Percentiles rank a stretch among this genome's conserved stretches.
These are phyloP conservation scores for Triangularia verruculosa DNA, from an alignment of 2,329 filamentous ascomycete genomes.

Conservation along the genomic window DNA sequence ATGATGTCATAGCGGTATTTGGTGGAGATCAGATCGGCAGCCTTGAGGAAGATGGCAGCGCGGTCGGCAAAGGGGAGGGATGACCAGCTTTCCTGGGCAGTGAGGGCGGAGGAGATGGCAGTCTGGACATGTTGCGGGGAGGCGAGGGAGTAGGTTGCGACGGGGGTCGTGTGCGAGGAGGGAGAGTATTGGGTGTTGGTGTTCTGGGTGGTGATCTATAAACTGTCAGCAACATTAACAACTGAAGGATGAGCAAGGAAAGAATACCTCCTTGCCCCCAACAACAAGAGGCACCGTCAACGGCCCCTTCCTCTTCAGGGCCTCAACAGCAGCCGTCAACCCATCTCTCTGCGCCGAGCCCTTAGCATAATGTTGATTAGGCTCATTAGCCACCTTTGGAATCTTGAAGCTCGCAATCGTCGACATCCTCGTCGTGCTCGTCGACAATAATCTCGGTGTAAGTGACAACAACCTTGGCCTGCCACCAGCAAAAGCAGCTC, in stretches of 20 bases:
- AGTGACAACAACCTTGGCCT: slow-evolving; percentile 20
- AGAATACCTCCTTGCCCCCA: slow-evolving; percentile 70
- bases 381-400: slow-evolving; percentile 84
- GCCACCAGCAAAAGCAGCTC: slow-evolving; percentile 18
- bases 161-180: slow-evolving; percentile 68
- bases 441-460: slow-evolving; percentile 4
- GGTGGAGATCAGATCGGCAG: slow-evolving; percentile 81
- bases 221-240: background rate
- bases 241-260: background rate
- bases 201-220: slow-evolving; percentile 59
- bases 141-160: slow-evolving; percentile 85
- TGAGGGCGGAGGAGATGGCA: slow-evolving; percentile 80
- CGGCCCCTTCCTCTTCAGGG: slow-evolving; percentile 65
- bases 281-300: slow-evolving; percentile 80
- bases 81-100: slow-evolving; percentile 74
- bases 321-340: slow-evolving; percentile 70
- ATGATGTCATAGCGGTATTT: slow-evolving; percentile 98
- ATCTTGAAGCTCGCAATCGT: slow-evolving; percentile 83
- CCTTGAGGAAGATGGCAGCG: slow-evolving; percentile 92
- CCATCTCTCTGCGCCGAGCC: slow-evolving; percentile 75
- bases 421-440: slow-evolving; percentile 36
- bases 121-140: slow-evolving; percentile 69
- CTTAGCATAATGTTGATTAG: slow-evolving; percentile 91
- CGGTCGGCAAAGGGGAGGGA: slow-evolving; percentile 83
- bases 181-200: slow-evolving; percentile 76